Evolutionary conservation across 441 rosid species (phyloP).

Genomic region (Populus hybrid): DNA sequence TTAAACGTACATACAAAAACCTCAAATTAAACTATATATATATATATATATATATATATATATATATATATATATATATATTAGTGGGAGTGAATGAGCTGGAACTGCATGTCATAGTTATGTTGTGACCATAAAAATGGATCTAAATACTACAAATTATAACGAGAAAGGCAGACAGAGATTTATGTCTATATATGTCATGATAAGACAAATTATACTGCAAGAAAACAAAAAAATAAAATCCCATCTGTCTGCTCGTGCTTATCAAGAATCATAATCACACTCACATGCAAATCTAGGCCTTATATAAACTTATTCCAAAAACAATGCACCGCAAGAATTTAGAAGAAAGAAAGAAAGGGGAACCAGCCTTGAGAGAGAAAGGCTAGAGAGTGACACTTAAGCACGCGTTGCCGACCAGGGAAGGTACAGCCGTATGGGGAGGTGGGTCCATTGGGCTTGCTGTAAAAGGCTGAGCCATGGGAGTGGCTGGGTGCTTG

Average conservation of each 20-base stretch:
- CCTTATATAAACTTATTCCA: conserved; percentile 16
- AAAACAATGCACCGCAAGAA: conserved; percentile 21
- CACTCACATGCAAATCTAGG: conserved; percentile 42
- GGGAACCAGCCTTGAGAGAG: background rate
- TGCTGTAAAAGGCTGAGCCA: conserved; percentile 35
- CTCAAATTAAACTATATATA: background rate
- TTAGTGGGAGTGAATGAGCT: background rate
- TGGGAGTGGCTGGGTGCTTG: background rate
- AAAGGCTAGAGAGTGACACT: conserved; percentile 39
- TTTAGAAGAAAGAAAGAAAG: conserved; percentile 18
- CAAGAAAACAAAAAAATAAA: conserved; percentile 18
- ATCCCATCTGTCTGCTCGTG: conserved; percentile 29
- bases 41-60: background rate
- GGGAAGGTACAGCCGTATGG: conserved; percentile 71
- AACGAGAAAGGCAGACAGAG: too few relatives aligned
- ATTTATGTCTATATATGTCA: background rate
- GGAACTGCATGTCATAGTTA: conserved; percentile 24
- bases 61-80: background rate
- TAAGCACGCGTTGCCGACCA: conserved; percentile 91
- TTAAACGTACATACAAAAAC: too few relatives aligned
- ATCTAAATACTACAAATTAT: background rate
- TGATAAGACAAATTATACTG: background rate
- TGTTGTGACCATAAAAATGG: conserved; percentile 22
- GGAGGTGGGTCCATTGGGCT: conserved; percentile 61
- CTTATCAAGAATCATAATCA: conserved; percentile 22